Evolutionary conservation across 1,284 basidiomycete species (phyloP).

Genomic region (Rhodotorula sp.): DNA sequence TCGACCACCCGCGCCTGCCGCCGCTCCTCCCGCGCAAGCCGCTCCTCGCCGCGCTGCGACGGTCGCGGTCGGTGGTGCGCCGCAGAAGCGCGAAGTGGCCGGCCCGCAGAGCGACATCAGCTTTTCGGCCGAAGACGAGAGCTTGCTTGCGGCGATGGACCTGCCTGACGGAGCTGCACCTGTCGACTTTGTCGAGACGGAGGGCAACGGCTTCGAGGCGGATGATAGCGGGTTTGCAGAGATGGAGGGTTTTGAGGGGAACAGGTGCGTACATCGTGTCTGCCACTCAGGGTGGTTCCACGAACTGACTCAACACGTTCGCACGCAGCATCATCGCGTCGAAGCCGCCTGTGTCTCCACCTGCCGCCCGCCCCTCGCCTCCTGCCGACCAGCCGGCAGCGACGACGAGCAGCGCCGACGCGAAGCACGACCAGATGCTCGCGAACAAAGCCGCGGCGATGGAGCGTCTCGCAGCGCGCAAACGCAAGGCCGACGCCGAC

Average conservation of each 20-base stretch:
- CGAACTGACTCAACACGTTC: too few relatives aligned
- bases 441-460: neutral
- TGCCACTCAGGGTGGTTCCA: too few relatives aligned
- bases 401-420: neutral
- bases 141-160: conserved; percentile 3
- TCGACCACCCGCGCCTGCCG: neutral
- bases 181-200: neutral
- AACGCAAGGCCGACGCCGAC: neutral
- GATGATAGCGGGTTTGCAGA: conserved; percentile 21
- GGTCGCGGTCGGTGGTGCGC: neutral
- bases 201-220: conserved; percentile 1
- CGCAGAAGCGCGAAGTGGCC: neutral
- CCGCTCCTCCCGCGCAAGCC: too few relatives aligned
- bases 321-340: neutral
- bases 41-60: conserved; percentile 14
- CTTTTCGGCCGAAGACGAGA: conserved; percentile 6
- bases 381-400: neutral
- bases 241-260: conserved; percentile 1
- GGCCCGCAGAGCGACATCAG: conserved; percentile 4
- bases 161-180: neutral
- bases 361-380: neutral
- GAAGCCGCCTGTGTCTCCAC: neutral
- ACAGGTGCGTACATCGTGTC: neutral
- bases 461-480: conserved; percentile 10
- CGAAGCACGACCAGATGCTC: neutral